Evolutionary conservation across 257 asterid genomes (phyloP), one percentile per base, ranked within the genome.

Genomic region (Sherardia arvensis): DNA sequence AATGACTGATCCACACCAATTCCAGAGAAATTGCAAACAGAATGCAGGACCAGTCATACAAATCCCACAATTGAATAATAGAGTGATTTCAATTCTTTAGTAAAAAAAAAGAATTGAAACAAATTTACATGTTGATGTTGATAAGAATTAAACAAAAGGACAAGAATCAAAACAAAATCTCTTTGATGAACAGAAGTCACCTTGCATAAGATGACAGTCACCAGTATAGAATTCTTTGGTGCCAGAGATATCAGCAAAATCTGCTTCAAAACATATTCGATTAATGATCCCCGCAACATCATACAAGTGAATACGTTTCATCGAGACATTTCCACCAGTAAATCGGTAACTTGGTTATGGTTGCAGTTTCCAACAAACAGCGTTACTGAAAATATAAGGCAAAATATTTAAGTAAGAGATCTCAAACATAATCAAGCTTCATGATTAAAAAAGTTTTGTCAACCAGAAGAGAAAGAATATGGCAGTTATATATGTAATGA

Each of bases 171-270:
- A 21, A 10, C 21, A 11, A 4, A 65, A 21, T 53, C 25, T 64
- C 1, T 23, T 23, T 36, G 5, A 23, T 14, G 69, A 64, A 47
- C 36, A 61, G 38, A 62, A 69, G 67, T 60, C 40, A 73, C 62
- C 88, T 87, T 72, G 88, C 96, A 80, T 51, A 88, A 78, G 61
- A 82, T 67, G 64, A 76, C 78, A 66, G 78, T 75, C 71, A 91
- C 59, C 93, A 84, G 76, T 64, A 76, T 77, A 69, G 86, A 72
- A 66, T 68, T 73, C 64, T 36, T 73, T 40, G 59, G 72, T 45
- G 64, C 75, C 61, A 62, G 70, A 60, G 47, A 61, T 81, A 66
- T 76, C 75, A 54, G 72, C 65, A 75, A 47, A 54, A 81, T 77
- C 78, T 78, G 77, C 63, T 59, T 75, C 29, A 75, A 64, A 65